Base-by-base conservation (phyloP, 768 basidiomycete genomes). In the Suillus subalutaceus region DNA sequence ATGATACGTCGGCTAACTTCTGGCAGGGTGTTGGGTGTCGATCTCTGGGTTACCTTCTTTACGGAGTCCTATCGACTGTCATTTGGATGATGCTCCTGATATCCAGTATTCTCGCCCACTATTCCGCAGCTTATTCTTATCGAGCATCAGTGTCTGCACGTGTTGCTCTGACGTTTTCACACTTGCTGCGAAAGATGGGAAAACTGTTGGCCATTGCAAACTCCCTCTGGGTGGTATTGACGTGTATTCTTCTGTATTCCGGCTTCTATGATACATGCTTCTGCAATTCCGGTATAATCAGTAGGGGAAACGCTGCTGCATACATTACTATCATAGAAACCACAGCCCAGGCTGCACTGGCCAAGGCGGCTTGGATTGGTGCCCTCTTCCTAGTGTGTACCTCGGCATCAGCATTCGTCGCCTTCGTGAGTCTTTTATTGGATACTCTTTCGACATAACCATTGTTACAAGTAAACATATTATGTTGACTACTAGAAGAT, bases 201-300 rank as follows among this genome's bases (percentile, higher is more conserved):
- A 71, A 73, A 53, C 8, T 67, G 20, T 57, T 73, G n/a, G 73
- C 73, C 4, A 56, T 66, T 3, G 35, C 60, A 38, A 74, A 74
- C 56, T 63, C 70, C 20, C 57, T 67, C 13, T 68, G 72, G 64
- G 65, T 73, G 32, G 18, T 74, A 16, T 41, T 44, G 41, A 32
- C 63, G 20, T 73, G 72, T 66, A 20, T 74, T 16, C 65, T 73
- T 26, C 71, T 71, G 40, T 74, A 73, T 62, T 66, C 66, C 23
- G 68, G 66, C 52, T 40, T 69, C 26, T 74, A 62, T 63, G 66
- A 68, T 58, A 58, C 63, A n/a, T 74, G 73, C 52, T 73, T 68
- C 46, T 74, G 73, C 62, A 71, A 72, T 56, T 62, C 69, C 15
- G 69, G 63, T 32, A 70, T 71, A 1, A 18, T 53, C 4, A 23